Conservation (phyloP, 768 basidiomycete genomes). For the Suillus fuscotomentosus region DNA sequence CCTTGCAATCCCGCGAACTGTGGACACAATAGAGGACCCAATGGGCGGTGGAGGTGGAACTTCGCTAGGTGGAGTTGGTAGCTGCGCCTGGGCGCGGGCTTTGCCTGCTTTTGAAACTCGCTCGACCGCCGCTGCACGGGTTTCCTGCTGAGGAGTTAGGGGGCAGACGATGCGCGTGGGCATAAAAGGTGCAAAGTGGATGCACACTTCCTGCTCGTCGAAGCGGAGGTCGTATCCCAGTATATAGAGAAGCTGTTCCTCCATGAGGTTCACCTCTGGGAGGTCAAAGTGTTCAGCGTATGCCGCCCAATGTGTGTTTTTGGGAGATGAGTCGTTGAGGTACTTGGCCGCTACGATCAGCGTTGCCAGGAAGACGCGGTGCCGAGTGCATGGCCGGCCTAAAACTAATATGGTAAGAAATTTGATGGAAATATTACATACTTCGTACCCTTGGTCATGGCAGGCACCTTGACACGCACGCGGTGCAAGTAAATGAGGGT, state of each 20-base stretch:
- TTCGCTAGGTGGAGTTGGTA: slow-evolving; percentile 43
- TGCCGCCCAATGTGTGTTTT: slow-evolving; percentile 90
- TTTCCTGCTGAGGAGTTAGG: slow-evolving; percentile 37
- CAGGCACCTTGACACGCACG: slow-evolving; percentile 74
- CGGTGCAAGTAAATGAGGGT: slow-evolving; percentile 93
- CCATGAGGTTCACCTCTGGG: slow-evolving; percentile 91
- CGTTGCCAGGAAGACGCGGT: slow-evolving; percentile 93
- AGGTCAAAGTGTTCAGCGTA: slow-evolving; percentile 77
- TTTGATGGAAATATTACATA: not conserved
- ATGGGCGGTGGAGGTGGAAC: slow-evolving; percentile 21
- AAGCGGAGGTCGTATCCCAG: slow-evolving; percentile 94
- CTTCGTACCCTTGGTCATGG: slow-evolving; percentile 77
- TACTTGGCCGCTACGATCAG: slow-evolving; percentile 97
- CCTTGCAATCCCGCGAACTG: slow-evolving; percentile 59
- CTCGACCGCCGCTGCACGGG: slow-evolving; percentile 52
- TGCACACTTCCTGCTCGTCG: slow-evolving; percentile 76
- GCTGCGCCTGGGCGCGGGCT: slow-evolving; percentile 48
- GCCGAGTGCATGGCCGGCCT: slow-evolving; percentile 88
- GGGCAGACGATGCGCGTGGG: slow-evolving; percentile 15
- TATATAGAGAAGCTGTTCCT: slow-evolving; percentile 89
- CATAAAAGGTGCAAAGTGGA: slow-evolving; percentile 71
- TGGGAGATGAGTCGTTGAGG: slow-evolving; percentile 93
- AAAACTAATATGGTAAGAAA: slow-evolving; percentile 6
- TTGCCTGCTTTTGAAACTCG: slow-evolving; percentile 53
- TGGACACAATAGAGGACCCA: slow-evolving; percentile 45